Percentiles rank a stretch among this genome's conserved stretches.
Evolutionary conservation across 495 filamentous ascomycete genomes (phyloP).

Genomic region (Daldinia childiae): DNA sequence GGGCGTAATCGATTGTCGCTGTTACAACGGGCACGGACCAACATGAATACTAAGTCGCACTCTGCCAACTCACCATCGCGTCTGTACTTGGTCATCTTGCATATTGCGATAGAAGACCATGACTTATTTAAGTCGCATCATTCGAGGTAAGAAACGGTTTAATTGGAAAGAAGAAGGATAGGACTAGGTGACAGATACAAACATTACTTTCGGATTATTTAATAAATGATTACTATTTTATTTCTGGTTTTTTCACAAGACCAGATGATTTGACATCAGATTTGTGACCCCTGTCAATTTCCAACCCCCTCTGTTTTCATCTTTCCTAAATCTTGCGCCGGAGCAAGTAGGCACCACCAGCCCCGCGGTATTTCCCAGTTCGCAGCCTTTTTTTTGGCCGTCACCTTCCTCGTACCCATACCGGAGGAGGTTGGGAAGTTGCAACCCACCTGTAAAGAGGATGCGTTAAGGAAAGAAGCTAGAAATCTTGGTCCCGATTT

Average conservation of each 20-base stretch:
- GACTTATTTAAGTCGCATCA: conserved; percentile 19
- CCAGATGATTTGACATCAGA: conserved; percentile 27
- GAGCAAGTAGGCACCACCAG: conserved; percentile 38
- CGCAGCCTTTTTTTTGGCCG: conserved; percentile 25
- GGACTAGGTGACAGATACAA: background rate
- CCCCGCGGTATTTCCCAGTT: conserved; percentile 46
- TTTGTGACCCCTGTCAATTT: conserved; percentile 37
- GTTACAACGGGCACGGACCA: conserved; percentile 31
- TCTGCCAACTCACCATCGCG: conserved; percentile 42
- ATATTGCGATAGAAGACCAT: conserved; percentile 27
- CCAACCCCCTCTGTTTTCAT: conserved; percentile 47
- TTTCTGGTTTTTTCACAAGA: background rate
- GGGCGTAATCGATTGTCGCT: conserved; percentile 37
- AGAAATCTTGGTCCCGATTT: conserved; percentile 27
- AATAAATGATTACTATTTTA: conserved; percentile 5
- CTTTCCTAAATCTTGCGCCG: conserved; percentile 21
- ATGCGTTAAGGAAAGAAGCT: conserved; percentile 44
- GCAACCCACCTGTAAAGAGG: conserved; percentile 34
- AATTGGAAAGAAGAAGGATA: conserved; percentile 13
- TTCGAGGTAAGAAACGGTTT: conserved; percentile 13
- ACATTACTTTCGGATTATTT: conserved; percentile 7
- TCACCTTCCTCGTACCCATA: conserved; percentile 37
- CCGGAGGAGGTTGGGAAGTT: conserved; percentile 45
- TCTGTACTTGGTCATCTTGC: conserved; percentile 31
- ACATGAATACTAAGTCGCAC: conserved; percentile 19